Evolutionary conservation across 73 alveolate genomes (phyloP).

Genomic region (Stentor roeselii): DNA sequence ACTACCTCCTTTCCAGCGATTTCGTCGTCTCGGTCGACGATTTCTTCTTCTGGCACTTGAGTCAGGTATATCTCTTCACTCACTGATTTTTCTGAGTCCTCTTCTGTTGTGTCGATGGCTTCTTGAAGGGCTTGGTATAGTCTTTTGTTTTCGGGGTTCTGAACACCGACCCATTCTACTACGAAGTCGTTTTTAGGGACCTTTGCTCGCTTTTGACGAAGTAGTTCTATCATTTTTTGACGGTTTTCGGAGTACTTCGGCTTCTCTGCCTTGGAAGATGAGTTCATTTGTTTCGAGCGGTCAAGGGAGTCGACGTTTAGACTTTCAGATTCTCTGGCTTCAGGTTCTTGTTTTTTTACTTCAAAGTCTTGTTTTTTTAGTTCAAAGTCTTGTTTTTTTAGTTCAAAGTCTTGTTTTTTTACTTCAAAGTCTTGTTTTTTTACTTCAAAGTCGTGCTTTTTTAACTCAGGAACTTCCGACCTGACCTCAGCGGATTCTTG

Average conservation of each 20-base stretch:
- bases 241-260: background rate
- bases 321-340: constrained; percentile 40
- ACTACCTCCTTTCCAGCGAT: background rate
- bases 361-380: background rate
- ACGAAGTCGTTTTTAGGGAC: background rate
- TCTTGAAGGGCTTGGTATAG: background rate
- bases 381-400: no score
- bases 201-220: background rate
- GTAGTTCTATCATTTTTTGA: background rate
- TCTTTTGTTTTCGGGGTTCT: background rate
- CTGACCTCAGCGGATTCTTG: no score
- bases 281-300: no score
- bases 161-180: background rate
- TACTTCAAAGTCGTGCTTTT: no score
- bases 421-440: background rate
- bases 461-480: no score
- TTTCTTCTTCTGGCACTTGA: background rate
- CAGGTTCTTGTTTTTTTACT: constrained; percentile 36
- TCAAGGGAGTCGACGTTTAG: no score
- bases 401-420: background rate
- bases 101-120: background rate
- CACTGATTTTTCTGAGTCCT: background rate
- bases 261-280: background rate
- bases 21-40: background rate
- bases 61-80: background rate